phyloP scores from a whole-genome alignment of 495 filamentous ascomycete species.

The Penicillium paradoxum region DNA sequence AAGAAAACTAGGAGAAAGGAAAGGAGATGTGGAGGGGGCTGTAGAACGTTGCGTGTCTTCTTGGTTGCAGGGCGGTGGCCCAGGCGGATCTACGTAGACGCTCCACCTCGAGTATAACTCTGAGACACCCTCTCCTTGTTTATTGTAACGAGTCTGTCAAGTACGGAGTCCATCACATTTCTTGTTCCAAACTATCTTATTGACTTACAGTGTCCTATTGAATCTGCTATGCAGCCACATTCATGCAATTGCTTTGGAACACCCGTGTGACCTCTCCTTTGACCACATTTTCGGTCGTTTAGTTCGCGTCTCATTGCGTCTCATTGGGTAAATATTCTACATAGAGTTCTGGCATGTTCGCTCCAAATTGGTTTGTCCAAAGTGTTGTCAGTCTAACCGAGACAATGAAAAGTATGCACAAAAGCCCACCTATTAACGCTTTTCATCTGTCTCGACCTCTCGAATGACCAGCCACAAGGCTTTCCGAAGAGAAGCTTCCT shows the following conservation, averaged over 20 bases:
- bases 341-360: background rate
- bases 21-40: conserved; percentile 6
- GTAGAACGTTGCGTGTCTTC: conserved; percentile 13
- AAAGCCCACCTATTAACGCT: background rate
- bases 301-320: background rate
- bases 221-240: background rate
- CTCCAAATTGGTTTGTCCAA: background rate
- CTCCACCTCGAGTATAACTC: conserved; percentile 1
- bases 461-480: conserved; percentile 9
- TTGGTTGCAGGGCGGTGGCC: conserved; percentile 11
- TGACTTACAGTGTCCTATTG: background rate
- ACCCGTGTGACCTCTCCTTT: background rate
- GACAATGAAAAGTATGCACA: background rate
- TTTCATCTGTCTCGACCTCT: background rate
- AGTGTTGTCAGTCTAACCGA: background rate
- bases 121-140: conserved; percentile 1
- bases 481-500: conserved; percentile 1
- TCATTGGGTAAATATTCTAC: background rate
- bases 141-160: background rate
- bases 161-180: background rate
- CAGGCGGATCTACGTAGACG: conserved; percentile 7
- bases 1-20: conserved; percentile 13
- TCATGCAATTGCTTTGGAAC: background rate
- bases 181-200: background rate
- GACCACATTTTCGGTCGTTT: background rate